Percentiles rank a stretch among this genome's conserved stretches.
Conservation (phyloP, 1,139 yeast genomes). For the Starmera stellimalicola region DNA sequence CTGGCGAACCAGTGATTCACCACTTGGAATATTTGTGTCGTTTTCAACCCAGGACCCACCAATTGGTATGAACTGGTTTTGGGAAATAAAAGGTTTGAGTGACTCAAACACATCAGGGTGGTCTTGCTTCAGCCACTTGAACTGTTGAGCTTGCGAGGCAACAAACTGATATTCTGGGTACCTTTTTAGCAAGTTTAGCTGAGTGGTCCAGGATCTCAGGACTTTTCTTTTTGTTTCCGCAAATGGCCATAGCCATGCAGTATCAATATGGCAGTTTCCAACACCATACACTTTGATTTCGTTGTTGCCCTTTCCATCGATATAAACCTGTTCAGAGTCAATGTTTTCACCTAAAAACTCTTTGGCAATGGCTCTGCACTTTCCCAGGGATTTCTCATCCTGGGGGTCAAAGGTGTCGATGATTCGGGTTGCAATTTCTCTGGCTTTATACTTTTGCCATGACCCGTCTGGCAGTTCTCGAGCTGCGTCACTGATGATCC, state of each 20-base stretch:
- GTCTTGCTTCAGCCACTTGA: slow-evolving; percentile 78
- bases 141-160: slow-evolving; percentile 95
- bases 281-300: slow-evolving; percentile 60
- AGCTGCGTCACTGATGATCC: slow-evolving; percentile 87
- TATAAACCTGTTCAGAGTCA: slow-evolving; percentile 55
- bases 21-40: slow-evolving; percentile 89
- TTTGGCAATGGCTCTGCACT: slow-evolving; percentile 61
- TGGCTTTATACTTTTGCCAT: slow-evolving; percentile 82
- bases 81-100: slow-evolving; percentile 50
- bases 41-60: slow-evolving; percentile 99
- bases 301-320: slow-evolving; percentile 23
- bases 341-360: slow-evolving; percentile 54
- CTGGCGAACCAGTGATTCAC: slow-evolving; percentile 85
- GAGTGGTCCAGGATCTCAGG: slow-evolving; percentile 94
- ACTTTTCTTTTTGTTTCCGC: slow-evolving; percentile 90
- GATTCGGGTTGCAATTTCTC: slow-evolving; percentile 65
- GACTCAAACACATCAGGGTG: slow-evolving; percentile 71
- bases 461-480: slow-evolving; percentile 67
- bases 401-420: slow-evolving; percentile 71
- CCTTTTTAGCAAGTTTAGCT: slow-evolving; percentile 69
- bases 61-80: slow-evolving; percentile 75
- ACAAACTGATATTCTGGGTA: slow-evolving; percentile 92
- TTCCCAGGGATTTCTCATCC: slow-evolving; percentile 35
- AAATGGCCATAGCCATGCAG: slow-evolving; percentile 98
- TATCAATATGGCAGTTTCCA: slow-evolving; percentile 95